A percentile compares a stretch with the other conserved stretches of the same genome.
These are phyloP conservation scores for Pichia sp. DNA, from an alignment of 1,139 yeast genomes.

Conservation along the genomic window DNA sequence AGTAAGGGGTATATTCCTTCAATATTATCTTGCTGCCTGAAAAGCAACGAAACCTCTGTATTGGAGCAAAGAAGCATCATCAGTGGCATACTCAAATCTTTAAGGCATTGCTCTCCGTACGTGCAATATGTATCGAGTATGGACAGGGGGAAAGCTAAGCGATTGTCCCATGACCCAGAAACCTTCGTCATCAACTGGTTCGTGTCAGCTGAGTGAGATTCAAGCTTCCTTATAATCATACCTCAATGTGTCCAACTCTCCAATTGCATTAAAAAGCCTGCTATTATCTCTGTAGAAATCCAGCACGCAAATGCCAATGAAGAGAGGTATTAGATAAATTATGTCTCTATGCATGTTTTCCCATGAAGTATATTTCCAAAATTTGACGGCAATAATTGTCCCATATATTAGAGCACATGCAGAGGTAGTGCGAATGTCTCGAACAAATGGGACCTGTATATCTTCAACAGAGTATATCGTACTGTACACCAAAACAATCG, in stretches of 20 bases:
- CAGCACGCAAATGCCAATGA: conserved; percentile 14
- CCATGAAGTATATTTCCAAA: not conserved
- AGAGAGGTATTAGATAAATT: conserved; percentile 22
- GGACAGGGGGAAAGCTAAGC: not conserved
- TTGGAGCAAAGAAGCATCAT: conserved; percentile 19
- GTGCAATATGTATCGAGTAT: not conserved
- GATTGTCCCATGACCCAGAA: not conserved
- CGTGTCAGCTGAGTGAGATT: conserved; percentile 2
- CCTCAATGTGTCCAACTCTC: conserved; percentile 16
- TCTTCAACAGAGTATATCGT: conserved; percentile 10
- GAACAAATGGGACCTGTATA: not conserved
- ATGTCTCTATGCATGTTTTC: conserved; percentile 3
- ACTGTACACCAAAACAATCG: conserved; percentile 13
- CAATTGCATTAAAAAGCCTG: conserved; percentile 14
- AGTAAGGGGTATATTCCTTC: conserved; percentile 10
- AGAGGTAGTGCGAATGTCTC: not conserved
- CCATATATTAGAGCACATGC: not conserved
- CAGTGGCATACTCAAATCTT: conserved; percentile 18
- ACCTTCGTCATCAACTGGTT: conserved; percentile 10
- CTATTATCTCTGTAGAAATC: conserved; percentile 16
- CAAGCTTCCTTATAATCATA: conserved; percentile 25
- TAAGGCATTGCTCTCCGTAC: not conserved
- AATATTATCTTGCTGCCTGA: conserved; percentile 16
- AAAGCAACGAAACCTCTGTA: conserved; percentile 14
- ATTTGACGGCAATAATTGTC: not conserved